phyloP scores from a whole-genome alignment of 305 asterid genomes.

The Rubia peregrina region DNA sequence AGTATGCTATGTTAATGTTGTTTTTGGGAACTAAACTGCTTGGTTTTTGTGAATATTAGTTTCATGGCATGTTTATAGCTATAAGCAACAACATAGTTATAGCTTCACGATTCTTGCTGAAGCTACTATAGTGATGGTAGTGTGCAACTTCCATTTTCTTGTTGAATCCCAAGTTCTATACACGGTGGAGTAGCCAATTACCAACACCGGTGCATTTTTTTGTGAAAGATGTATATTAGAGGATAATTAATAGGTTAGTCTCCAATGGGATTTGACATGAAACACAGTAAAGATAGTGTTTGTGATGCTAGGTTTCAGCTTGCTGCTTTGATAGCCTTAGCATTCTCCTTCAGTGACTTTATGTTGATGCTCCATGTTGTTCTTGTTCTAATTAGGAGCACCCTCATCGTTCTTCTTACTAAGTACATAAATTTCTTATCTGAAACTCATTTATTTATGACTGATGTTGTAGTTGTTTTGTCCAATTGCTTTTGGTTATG shows the following conservation, averaged over 20 bases:
- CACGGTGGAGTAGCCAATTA: background rate
- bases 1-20: background rate
- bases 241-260: background rate
- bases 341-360: constrained; percentile 68
- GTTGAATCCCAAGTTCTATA: background rate
- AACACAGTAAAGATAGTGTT: constrained; percentile 68
- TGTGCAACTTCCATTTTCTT: background rate
- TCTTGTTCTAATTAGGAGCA: constrained; percentile 61
- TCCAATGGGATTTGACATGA: constrained; percentile 64
- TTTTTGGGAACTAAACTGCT: background rate
- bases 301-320: constrained; percentile 71
- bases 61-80: background rate
- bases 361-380: constrained; percentile 58
- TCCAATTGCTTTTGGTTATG: background rate
- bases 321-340: constrained; percentile 66
- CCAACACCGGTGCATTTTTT: background rate
- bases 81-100: background rate
- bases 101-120: background rate
- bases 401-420: constrained; percentile 74
- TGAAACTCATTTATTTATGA: background rate
- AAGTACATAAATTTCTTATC: constrained; percentile 26
- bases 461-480: background rate
- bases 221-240: background rate
- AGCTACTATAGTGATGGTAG: background rate
- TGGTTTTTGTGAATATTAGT: too few relatives aligned